phyloP scores from a whole-genome alignment of 78 protist genomes.

The Planoprotostelium fungivorum region DNA sequence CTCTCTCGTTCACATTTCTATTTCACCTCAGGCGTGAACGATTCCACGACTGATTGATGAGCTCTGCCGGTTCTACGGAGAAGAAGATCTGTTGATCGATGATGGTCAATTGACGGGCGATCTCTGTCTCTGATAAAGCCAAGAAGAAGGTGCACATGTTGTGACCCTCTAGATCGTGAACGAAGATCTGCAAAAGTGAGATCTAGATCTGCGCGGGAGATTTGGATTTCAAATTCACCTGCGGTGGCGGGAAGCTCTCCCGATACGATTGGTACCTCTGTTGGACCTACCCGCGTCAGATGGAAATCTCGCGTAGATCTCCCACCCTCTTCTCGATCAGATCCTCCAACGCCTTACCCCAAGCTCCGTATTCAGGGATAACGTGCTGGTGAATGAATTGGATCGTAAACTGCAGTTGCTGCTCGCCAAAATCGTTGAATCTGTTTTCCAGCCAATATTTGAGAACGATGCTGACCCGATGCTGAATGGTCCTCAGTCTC shows the following conservation, averaged over 20 bases:
- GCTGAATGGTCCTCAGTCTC: conserved; percentile 22
- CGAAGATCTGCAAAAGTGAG: conserved; percentile 39
- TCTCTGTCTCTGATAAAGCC: conserved; percentile 40
- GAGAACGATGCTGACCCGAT: conserved; percentile 48
- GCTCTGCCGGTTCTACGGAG: conserved; percentile 44
- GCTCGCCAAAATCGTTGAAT: conserved; percentile 38
- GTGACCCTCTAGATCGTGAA: conserved; percentile 44
- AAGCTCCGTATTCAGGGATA: conserved; percentile 1
- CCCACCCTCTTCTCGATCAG: not conserved
- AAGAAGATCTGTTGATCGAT: conserved; percentile 47
- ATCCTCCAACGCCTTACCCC: not conserved
- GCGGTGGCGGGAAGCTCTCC: conserved; percentile 9
- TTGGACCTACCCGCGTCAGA: not conserved
- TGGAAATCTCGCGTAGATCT: conserved; percentile 9
- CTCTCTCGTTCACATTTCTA: too few species aligned
- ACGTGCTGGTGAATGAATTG: conserved; percentile 12
- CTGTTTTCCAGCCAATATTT: conserved; percentile 59
- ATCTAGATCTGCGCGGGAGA: not conserved
- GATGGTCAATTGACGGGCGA: conserved; percentile 60
- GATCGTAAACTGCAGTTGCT: not conserved
- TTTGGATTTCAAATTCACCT: not conserved
- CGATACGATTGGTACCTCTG: not conserved
- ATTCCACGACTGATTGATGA: conserved; percentile 57
- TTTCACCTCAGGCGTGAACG: too few species aligned
- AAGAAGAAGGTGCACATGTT: conserved; percentile 15